Evolutionary conservation across 257 asterid species (phyloP).

Genomic region (Perilla frutescens): DNA sequence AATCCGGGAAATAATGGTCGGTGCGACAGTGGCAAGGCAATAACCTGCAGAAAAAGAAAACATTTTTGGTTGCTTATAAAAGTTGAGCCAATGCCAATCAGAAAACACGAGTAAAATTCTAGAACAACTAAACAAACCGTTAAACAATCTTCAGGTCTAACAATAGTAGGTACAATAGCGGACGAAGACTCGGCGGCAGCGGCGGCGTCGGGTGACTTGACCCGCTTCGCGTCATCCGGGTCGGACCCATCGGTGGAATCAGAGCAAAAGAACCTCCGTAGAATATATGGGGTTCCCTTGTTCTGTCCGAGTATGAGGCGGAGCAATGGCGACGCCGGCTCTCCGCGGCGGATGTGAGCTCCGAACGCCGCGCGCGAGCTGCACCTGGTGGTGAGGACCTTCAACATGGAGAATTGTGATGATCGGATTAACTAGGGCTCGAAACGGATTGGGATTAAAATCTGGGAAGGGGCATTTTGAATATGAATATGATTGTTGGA

Average conservation of each 20-base stretch:
- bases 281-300: conserved; percentile 43
- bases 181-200: conserved; percentile 65
- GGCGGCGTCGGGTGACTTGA: conserved; percentile 58
- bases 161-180: conserved; percentile 76
- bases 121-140: conserved; percentile 60
- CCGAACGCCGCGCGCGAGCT: conserved; percentile 50
- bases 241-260: conserved; percentile 70
- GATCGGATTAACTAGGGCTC: conserved; percentile 14
- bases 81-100: background rate
- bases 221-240: conserved; percentile 47
- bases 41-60: conserved; percentile 39
- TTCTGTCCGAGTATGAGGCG: conserved; percentile 52
- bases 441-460: conserved; percentile 16
- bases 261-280: conserved; percentile 79
- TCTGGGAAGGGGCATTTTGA: background rate
- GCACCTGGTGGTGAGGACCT: conserved; percentile 65
- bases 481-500: conserved; percentile 35
- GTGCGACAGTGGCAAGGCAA: conserved; percentile 41
- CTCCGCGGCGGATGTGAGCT: conserved; percentile 54
- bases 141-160: conserved; percentile 88
- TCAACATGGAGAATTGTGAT: conserved; percentile 64
- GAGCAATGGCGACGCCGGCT: conserved; percentile 59
- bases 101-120: conserved; percentile 7
- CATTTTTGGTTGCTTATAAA: too few species aligned
- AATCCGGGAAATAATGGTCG: conserved; percentile 83